Base-by-base conservation (phyloP, 257 asterid species). In the Scutellaria barbata region DNA sequence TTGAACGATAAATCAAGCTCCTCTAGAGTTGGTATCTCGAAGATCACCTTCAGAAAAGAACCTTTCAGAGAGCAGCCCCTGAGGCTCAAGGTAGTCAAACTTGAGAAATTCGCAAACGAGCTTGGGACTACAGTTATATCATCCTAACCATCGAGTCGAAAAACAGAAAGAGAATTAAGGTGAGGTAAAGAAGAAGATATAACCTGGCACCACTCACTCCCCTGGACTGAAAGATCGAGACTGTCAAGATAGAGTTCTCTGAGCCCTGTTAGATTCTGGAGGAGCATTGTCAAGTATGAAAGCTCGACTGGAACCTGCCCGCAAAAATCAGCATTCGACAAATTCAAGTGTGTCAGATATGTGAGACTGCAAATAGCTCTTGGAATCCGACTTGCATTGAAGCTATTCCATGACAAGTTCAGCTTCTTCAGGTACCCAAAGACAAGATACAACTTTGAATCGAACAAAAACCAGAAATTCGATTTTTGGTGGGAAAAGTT, bases 221-320 rank as follows among this genome's bases (percentile, higher is more conserved):
- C 54, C 12, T 75, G 68, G 11, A 84, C 10, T 5, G 87, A 83
- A 46, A 87, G 51, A 69, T 81, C 8, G 41, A 87, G 90, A 1
- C 68, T 37, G 56, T 89, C 89, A 30, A 87, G 92, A 73, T 87
- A 64, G 22, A 89, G 84, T 22, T 81, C 85, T 63, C 43, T 75
- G 12, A 89, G 83, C 18, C 60, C 63, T 1, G 70, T 54, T 5
- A 77, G 82, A 50, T 85, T 81, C 76, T 65, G 76, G 68, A 82
- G 77, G 18, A 89, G 82, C n/a, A 8, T 52, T 55, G n/a, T 40
- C 70, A 88, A 13, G 8, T 18, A 14, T 2, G 87, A 64, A 46
- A 88, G 16, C 51, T 87, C 86, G 1, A 63, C 0, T 0, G 88
- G 86, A 64, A 88, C 64, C 48, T 83, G 84, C 11, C 94, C 87